Percentiles rank a stretch among this genome's conserved stretches.
These are phyloP conservation scores for Sutorius australiensis DNA, from an alignment of 768 basidiomycete species.

Conservation along the genomic window DNA sequence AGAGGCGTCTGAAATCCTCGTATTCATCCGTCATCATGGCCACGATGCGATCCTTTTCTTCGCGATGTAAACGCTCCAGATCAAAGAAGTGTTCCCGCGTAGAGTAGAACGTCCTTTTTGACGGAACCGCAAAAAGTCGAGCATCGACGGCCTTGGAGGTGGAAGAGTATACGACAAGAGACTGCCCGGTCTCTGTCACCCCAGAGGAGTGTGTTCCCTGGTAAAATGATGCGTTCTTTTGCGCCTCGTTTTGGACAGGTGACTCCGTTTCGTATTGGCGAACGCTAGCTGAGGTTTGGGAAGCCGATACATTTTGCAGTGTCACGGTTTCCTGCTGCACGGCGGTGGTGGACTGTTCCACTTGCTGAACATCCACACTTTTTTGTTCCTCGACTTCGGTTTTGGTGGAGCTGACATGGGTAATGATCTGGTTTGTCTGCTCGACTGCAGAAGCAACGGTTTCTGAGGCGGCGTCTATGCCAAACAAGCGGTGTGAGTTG, in stretches of 20 bases:
- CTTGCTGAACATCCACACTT: background rate
- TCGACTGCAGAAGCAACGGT: background rate
- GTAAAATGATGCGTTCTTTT: background rate
- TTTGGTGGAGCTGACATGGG: background rate
- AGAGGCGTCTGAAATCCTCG: background rate
- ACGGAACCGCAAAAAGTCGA: background rate
- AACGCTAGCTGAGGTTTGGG: background rate
- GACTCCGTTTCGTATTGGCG: background rate
- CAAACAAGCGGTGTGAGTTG: background rate
- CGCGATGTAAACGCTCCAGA: background rate
- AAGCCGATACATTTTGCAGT: background rate
- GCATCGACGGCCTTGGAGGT: background rate
- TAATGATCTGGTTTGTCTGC: background rate
- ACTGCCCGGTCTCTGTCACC: background rate
- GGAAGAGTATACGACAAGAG: background rate
- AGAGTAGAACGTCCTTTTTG: background rate
- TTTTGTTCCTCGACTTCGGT: background rate
- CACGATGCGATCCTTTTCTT: slow-evolving; percentile 2
- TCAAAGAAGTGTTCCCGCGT: background rate
- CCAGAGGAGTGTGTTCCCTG: background rate
- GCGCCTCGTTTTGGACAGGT: background rate
- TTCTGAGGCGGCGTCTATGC: background rate
- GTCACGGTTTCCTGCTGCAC: background rate
- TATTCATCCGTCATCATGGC: background rate
- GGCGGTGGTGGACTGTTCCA: background rate